These are phyloP conservation scores for Thuja plicata DNA, from an alignment of 83 land plant species.

Conservation along the genomic window DNA sequence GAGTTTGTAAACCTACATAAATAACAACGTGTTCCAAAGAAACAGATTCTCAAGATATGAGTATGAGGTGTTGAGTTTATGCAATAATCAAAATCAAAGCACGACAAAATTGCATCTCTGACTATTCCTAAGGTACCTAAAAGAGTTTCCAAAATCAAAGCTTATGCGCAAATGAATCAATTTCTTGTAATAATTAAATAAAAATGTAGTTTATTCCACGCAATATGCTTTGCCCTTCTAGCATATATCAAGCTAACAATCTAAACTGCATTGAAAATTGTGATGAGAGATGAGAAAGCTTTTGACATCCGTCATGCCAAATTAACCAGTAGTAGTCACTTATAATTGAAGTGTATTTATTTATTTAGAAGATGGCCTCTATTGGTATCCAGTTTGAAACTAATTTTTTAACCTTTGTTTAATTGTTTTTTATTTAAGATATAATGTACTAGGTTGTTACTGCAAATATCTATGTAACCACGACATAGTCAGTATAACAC, in stretches of 20 bases:
- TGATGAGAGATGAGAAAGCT: background rate
- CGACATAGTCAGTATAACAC: too few relatives aligned
- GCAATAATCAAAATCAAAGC: background rate
- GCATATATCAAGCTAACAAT: background rate
- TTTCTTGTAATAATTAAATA: background rate
- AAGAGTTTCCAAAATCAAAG: background rate
- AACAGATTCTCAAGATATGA: background rate
- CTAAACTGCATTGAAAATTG: background rate
- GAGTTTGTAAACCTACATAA: conserved; percentile 67
- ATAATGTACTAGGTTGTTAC: background rate
- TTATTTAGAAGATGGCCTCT: background rate
- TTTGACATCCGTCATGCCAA: background rate
- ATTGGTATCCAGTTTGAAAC: background rate
- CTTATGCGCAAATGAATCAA: background rate
- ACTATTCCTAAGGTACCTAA: background rate
- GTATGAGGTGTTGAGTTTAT: background rate
- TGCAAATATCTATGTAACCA: background rate
- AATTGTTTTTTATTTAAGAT: background rate
- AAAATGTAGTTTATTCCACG: background rate
- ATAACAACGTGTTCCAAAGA: background rate
- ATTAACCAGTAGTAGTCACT: background rate
- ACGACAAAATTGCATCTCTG: background rate
- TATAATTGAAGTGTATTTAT: background rate
- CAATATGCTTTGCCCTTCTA: background rate
- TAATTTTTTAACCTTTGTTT: background rate